Base-by-base conservation (phyloP, 371 early-diverging fungal species). In the Encephalitozoon intestinalis region DNA sequence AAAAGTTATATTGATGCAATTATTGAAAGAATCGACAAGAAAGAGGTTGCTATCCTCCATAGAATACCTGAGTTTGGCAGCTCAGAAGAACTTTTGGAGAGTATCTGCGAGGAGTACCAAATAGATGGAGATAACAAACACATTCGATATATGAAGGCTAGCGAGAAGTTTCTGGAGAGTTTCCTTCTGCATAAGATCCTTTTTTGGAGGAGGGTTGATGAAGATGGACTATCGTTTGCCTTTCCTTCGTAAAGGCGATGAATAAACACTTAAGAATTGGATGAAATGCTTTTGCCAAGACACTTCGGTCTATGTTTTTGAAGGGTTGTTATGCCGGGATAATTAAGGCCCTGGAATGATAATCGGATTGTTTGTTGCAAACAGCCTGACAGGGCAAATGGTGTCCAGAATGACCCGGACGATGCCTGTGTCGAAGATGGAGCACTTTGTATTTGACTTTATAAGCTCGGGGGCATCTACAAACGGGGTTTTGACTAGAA, bases 361-460 rank as follows among this genome's bases (percentile, higher is more conserved):
- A 72, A 28, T 80, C n/a, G 64, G 76, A 8, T 37, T 72, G 31
- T 69, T 73, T 69, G 77, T 58, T 12, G 37, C 58, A 28, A 65
- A 80, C 43, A 58, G 30, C 41, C 28, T 12, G 28, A 70, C 50
- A 15, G 50, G 65, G 9, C 28, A 69, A 58, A 49, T 44, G 41
- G 69, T 67, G 8, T 76, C 63, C 25, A 43, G 80, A 21, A 54
- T 67, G 34, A 43, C 52, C 11, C 11, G 63, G 0, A 23, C 9
- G 25, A 31, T 80, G 28, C 11, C 49, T 23, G 37, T 44, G 11
- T 43, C 64, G n/a, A 77, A 63, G 67, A 80, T 80, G 9, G 72
- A 68, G 15, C 53, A 54, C 30, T 73, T 70, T 46, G 25, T 80
- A 26, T 26, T 41, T 15, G 80, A 80, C 31, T 76, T 76, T 51